Conservation (phyloP, 108 stramenopile species). For the Cylindrotheca closterium region DNA sequence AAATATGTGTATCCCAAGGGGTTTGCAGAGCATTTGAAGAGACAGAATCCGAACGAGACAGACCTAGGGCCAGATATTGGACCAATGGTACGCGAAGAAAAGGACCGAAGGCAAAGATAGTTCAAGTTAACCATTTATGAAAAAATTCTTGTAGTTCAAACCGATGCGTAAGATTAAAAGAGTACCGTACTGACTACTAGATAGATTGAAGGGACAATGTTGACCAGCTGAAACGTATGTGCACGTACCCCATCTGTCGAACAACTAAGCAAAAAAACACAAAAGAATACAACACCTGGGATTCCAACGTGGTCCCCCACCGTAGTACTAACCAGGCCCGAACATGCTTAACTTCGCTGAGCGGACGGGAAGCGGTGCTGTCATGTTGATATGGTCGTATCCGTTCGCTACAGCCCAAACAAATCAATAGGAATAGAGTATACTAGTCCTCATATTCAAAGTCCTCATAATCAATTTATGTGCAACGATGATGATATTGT, state of each 20-base stretch:
- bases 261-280: neutral
- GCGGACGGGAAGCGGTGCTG: conserved; percentile 85
- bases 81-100: conserved; percentile 33
- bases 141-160: neutral
- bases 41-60: conserved; percentile 51
- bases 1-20: conserved; percentile 55
- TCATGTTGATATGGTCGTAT: conserved; percentile 79
- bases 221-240: too few relatives aligned
- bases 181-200: too few relatives aligned
- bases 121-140: neutral
- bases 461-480: too few relatives aligned
- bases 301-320: conserved; percentile 1
- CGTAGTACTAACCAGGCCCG: conserved; percentile 74
- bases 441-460: too few relatives aligned
- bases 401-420: too few relatives aligned
- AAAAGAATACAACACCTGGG: neutral
- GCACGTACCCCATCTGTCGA: too few relatives aligned
- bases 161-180: too few relatives aligned
- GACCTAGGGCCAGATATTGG: conserved; percentile 46
- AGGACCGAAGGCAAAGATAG: conserved; percentile 3
- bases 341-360: conserved; percentile 84
- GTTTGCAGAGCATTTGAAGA: conserved; percentile 56
- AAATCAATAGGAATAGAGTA: too few relatives aligned
- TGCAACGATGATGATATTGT: too few relatives aligned
- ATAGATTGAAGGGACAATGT: too few relatives aligned